Evolutionary conservation across 2,329 filamentous ascomycete genomes (phyloP).

Genomic region (Fusarium nygamai): DNA sequence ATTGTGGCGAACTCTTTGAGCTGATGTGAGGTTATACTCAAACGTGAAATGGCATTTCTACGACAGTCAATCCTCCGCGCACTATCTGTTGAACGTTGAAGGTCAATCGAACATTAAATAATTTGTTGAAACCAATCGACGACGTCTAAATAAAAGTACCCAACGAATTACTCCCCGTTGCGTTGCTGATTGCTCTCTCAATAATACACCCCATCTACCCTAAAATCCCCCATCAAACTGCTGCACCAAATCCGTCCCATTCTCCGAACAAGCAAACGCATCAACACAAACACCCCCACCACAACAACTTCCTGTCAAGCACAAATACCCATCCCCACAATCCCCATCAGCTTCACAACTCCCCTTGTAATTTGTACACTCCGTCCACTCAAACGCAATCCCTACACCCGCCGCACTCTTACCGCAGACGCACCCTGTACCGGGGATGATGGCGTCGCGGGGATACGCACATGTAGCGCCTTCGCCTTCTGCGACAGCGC

Average conservation of each 20-base stretch:
- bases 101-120: neutral
- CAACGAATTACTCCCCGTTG: neutral
- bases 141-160: neutral
- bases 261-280: slow-evolving; percentile 50
- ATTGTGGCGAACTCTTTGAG: fast-evolving
- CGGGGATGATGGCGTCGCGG: slow-evolving; percentile 41
- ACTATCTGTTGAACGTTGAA: neutral
- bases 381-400: slow-evolving; percentile 47
- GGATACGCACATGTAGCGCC: slow-evolving; percentile 46
- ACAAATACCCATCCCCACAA: slow-evolving; percentile 42
- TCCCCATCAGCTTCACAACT: slow-evolving; percentile 44
- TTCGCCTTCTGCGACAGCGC: slow-evolving; percentile 35
- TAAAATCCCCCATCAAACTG: slow-evolving; percentile 11
- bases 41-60: fast-evolving
- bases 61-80: fast-evolving
- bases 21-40: fast-evolving
- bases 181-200: neutral
- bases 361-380: slow-evolving; percentile 48
- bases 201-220: neutral
- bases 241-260: slow-evolving; percentile 45
- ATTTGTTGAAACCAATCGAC: fast-evolving
- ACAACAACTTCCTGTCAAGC: slow-evolving; percentile 50
- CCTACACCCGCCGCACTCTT: slow-evolving; percentile 37
- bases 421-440: slow-evolving; percentile 50
- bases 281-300: slow-evolving; percentile 50